Percentiles rank a stretch among this genome's conserved stretches.
Evolutionary conservation across 2,329 filamentous ascomycete species (phyloP).

Genomic region (Orbilia quercus): DNA sequence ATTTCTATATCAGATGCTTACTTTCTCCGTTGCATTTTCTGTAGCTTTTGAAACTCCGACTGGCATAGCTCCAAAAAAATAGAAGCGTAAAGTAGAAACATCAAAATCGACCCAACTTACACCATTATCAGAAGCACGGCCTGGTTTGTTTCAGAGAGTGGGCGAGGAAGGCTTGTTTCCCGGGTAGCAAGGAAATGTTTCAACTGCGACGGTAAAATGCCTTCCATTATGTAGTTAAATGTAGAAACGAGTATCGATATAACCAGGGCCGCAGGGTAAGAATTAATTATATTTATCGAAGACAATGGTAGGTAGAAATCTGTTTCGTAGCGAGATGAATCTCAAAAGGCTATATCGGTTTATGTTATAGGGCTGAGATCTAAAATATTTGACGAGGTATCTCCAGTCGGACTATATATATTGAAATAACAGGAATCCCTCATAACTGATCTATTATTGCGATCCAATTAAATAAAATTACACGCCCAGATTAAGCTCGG

Average conservation of each 20-base stretch:
- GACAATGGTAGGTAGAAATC: too few relatives aligned
- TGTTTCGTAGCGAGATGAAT: too few relatives aligned
- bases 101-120: neutral
- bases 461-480: too few relatives aligned
- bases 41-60: conserved; percentile 32
- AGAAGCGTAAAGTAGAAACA: conserved; percentile 19
- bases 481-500: too few relatives aligned
- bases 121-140: conserved; percentile 3
- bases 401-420: too few relatives aligned
- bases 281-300: too few relatives aligned
- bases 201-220: conserved; percentile 19
- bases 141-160: neutral
- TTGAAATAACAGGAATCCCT: too few relatives aligned
- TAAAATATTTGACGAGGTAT: too few relatives aligned
- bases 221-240: conserved; percentile 20
- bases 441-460: too few relatives aligned
- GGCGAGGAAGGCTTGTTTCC: conserved; percentile 10
- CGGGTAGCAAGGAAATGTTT: conserved; percentile 18
- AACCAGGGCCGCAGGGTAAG: too few relatives aligned
- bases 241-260: neutral
- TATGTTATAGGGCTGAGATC: too few relatives aligned
- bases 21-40: conserved; percentile 33
- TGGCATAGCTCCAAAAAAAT: conserved; percentile 25
- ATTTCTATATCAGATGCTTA: conserved; percentile 3
- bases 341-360: too few relatives aligned